Evolutionary conservation across 2,329 filamentous ascomycete species (phyloP).

Genomic region (Geosmithia morbida): DNA sequence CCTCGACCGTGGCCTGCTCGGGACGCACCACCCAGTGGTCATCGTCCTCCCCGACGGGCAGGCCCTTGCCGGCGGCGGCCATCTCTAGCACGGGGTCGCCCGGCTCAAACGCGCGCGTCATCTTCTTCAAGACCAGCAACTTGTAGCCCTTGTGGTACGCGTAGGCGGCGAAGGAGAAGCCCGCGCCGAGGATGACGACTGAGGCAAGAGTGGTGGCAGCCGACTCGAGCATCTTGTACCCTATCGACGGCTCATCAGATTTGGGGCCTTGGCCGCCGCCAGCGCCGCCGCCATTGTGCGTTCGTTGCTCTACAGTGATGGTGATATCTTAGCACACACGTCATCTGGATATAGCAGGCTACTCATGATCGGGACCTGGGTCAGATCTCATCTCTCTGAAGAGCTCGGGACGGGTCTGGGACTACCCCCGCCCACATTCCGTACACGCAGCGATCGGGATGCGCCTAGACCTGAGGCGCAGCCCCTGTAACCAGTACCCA

Average conservation of each 20-base stretch:
- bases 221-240: conserved; percentile 55
- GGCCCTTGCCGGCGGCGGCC: conserved; percentile 49
- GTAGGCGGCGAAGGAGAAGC: conserved; percentile 54
- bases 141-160: conserved; percentile 80
- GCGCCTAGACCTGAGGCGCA: too few species aligned
- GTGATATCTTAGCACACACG: neutral
- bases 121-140: conserved; percentile 77
- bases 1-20: conserved; percentile 70
- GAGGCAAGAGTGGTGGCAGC: conserved; percentile 65
- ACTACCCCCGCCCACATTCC: too few species aligned
- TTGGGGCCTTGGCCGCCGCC: neutral
- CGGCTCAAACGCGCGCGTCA: conserved; percentile 79
- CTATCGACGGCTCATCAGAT: conserved; percentile 19
- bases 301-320: neutral
- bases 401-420: too few species aligned
- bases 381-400: neutral
- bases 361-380: neutral
- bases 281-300: neutral
- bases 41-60: conserved; percentile 26
- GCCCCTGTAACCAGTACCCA: neutral
- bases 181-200: conserved; percentile 54
- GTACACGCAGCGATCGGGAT: too few species aligned
- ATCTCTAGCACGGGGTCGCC: conserved; percentile 82
- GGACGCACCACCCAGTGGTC: conserved; percentile 62
- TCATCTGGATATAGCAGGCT: neutral